Percentiles rank a stretch among this genome's conserved stretches.
Conservation (phyloP, 306 rosid genomes). For the Hippophae rhamnoides region DNA sequence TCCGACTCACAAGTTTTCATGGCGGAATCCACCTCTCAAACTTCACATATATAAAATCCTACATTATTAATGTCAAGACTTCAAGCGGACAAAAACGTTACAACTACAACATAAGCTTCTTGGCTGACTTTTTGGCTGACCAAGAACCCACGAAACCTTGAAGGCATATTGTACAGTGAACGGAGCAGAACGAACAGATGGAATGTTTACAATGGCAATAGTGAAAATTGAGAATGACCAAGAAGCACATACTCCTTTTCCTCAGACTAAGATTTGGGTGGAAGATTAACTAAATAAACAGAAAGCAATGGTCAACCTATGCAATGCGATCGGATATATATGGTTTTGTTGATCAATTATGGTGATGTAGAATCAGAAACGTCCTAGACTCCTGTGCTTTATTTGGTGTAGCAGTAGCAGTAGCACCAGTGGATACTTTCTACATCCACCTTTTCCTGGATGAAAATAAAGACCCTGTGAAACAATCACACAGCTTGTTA, state of each 20-base stretch:
- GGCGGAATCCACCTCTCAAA: no score
- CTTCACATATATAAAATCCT: no score
- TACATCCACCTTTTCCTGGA: conserved; percentile 29
- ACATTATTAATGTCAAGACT: no score
- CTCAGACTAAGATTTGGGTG: conserved; percentile 23
- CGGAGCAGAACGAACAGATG: conserved; percentile 16
- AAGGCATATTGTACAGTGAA: conserved; percentile 22
- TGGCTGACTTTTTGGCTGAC: conserved; percentile 21
- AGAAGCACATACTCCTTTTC: conserved; percentile 23
- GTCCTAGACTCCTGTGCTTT: conserved; percentile 18
- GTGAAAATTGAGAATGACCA: conserved; percentile 23
- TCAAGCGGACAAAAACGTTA: no score
- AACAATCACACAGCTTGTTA: conserved; percentile 46
- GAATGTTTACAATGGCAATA: conserved; percentile 4
- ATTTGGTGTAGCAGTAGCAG: conserved; percentile 25
- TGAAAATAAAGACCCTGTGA: conserved; percentile 49
- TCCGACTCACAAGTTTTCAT: no score
- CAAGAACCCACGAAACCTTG: conserved; percentile 10
- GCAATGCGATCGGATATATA: conserved; percentile 18
- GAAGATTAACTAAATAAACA: conserved; percentile 10
- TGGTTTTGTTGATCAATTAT: conserved; percentile 13
- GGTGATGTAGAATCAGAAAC: conserved; percentile 26
- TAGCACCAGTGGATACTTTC: conserved; percentile 17
- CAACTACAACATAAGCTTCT: no score
- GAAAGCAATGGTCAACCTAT: conserved; percentile 12